Base-by-base conservation (phyloP, 2,329 filamentous ascomycete species). In the Colletotrichum camelliae region DNA sequence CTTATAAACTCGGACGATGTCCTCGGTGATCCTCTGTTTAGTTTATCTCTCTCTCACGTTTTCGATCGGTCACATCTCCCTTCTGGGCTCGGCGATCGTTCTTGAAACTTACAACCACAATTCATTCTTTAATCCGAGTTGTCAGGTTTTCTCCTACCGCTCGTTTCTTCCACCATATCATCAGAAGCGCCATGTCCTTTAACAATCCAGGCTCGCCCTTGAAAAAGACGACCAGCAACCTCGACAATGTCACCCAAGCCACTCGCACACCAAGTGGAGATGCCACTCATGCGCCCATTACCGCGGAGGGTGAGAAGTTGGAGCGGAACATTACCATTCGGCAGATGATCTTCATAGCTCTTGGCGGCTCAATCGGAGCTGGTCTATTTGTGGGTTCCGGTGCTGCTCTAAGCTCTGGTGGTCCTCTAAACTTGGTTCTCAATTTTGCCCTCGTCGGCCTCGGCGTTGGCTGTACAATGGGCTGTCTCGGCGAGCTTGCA, bases 341-440 rank as follows among this genome's bases (percentile, higher is more conserved):
- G 3, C 84, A 85, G 64, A 84, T 85, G 79, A 61, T 82, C 67
- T 79, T 84, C 52, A 83, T 85, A 79, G 83, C 83, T 18, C 77
- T 85, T 3, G 81, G 82, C 7, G 81, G 82, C 37, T 84, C 83
- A 58, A 85, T 85, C 67, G 84, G 84, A 12, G 83, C 84, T 10
- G 84, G 84, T 3, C 78, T 85, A 2, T 80, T 85, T 57, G 79
- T 85, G 10, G 82, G 81, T 18, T 83, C 82, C 4, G 82, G 81
- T 21, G 78, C 77, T 21, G 82, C 81, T 27, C 79, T 85, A 15
- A 79, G 79, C 21, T 77, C 78, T 18, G 83, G 81, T 21, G 84
- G 84, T 1, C 82, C 83, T 0, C 81, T 77, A 5, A 79, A 79
- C 15, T 78, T 84, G 39, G 76, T 84, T 31, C 61, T 84, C 60